Evolutionary conservation across 2,329 filamentous ascomycete species (phyloP), one percentile per base, ranked within the genome.

Genomic region (Sporothrix pallida): DNA sequence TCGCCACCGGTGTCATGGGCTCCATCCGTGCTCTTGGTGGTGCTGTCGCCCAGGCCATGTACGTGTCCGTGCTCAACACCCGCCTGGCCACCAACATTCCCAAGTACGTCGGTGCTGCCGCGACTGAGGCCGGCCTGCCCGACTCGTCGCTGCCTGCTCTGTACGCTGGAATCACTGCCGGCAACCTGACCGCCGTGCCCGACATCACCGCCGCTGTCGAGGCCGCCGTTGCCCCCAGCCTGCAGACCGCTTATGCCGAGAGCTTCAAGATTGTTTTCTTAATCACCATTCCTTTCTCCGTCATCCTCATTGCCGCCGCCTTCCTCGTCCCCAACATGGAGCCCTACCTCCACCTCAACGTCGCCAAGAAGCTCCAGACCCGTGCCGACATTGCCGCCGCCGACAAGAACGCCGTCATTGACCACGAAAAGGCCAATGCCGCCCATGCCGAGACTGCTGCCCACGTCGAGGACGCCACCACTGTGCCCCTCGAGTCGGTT

Each of bases 261-360:
- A 82, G 83, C 2, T 86, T 86, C 77, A 78, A 79, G 72, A 80
- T 82, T 3, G 84, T 87, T 0, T 87, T 83, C 56, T 81, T 80
- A 73, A 77, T 78, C 46, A 81, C 79, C 10, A 82, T 84, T 50
- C 82, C 83, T 5, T 84, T 83, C 79, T 84, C 77, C 63, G 80
- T 80, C 17, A 79, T 83, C 42, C 78, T 82, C n/a, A 77, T 86
- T 9, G 75, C 81, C 26, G 81, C 81, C 8, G 79, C 83, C 9
- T 75, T 81, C 17, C 75, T 85, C 5, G 79, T 81, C 58, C 83
- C 83, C 20, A 81, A 86, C 75, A 81, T 85, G 20, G 82, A 85
- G 75, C 79, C 82, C 37, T 84, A 81, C 76, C 78, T 85, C 50
- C 84, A 81, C 0, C 78, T 81, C 70, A 82, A 85, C 70, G 83